Evolutionary conservation across 176 grass and related monocot genomes (phyloP).

Genomic region (Elaeis guineensis): DNA sequence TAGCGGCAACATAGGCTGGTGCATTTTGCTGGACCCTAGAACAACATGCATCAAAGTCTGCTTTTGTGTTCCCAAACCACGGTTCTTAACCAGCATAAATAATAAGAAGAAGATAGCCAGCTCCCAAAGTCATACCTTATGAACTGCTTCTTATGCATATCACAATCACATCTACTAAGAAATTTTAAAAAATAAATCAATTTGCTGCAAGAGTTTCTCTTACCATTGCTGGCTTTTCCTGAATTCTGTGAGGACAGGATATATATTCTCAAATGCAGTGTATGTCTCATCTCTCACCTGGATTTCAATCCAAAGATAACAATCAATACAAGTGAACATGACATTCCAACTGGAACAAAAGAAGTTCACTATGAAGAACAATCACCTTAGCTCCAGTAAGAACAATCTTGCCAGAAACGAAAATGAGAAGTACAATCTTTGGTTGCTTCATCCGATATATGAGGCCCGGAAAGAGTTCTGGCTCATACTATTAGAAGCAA

Average conservation of each 20-base stretch:
- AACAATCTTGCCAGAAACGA: constrained; percentile 98
- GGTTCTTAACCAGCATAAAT: too few relatives aligned
- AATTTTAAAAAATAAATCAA: too few relatives aligned
- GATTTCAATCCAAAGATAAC: not conserved
- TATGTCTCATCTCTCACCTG: constrained; percentile 98
- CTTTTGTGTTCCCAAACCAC: too few relatives aligned
- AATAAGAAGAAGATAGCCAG: too few relatives aligned
- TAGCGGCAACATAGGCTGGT: too few relatives aligned
- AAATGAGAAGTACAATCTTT: constrained; percentile 95
- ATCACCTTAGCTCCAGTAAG: constrained; percentile 85
- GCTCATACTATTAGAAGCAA: constrained; percentile 53
- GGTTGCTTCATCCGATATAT: constrained; percentile 98
- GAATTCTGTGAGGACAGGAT: constrained; percentile 80
- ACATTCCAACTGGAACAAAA: not conserved
- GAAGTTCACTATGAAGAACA: not conserved
- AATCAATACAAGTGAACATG: not conserved
- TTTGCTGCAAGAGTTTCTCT: not conserved
- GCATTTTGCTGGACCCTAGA: too few relatives aligned
- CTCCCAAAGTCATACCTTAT: too few relatives aligned
- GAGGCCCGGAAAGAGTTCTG: constrained; percentile 82
- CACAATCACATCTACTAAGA: too few relatives aligned
- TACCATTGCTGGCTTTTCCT: constrained; percentile 94
- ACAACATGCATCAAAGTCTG: too few relatives aligned
- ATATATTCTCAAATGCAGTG: constrained; percentile 94
- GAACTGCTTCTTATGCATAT: too few relatives aligned